phyloP scores from a whole-genome alignment of 106 monocot species.

The Agapanthus africanus region DNA sequence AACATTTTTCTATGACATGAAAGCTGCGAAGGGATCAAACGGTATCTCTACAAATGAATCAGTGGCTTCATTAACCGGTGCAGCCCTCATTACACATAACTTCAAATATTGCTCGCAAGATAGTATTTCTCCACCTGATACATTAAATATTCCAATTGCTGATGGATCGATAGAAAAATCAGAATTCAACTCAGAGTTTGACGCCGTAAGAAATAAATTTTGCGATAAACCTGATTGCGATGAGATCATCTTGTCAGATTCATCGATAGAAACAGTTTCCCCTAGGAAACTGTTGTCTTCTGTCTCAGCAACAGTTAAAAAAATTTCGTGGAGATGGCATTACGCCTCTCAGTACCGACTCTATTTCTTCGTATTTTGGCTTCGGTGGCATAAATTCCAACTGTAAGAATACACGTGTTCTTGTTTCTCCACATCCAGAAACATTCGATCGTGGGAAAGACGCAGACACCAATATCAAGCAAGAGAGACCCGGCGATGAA shows the following conservation, averaged over 20 bases:
- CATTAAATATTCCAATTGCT: slow-evolving; percentile 34
- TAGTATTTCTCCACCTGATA: slow-evolving; percentile 5
- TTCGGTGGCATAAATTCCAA: slow-evolving; percentile 15
- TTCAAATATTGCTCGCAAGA: slow-evolving; percentile 1
- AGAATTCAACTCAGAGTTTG: neutral
- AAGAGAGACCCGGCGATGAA: slow-evolving; percentile 21
- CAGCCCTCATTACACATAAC: slow-evolving; percentile 3
- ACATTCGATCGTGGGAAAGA: slow-evolving; percentile 16
- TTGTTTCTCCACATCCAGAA: slow-evolving; percentile 21
- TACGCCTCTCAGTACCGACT: slow-evolving; percentile 18
- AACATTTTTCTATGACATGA: slow-evolving; percentile 38
- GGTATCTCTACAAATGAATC: neutral
- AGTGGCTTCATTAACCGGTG: neutral
- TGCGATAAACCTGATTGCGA: slow-evolving; percentile 6
- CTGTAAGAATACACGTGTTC: slow-evolving; percentile 1
- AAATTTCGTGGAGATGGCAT: no score
- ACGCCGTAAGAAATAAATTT: neutral
- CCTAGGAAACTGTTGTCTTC: no score
- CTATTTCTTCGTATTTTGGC: slow-evolving; percentile 17
- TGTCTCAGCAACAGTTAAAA: no score
- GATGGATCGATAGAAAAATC: slow-evolving; percentile 18
- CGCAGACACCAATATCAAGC: slow-evolving; percentile 5
- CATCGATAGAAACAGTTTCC: no score
- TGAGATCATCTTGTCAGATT: no score
- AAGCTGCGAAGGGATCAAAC: slow-evolving; percentile 11